Percentiles rank a stretch among this genome's conserved stretches.
Evolutionary conservation across 164 flowering plant species (phyloP).

Genomic region (Magnolia kwangsiensis): DNA sequence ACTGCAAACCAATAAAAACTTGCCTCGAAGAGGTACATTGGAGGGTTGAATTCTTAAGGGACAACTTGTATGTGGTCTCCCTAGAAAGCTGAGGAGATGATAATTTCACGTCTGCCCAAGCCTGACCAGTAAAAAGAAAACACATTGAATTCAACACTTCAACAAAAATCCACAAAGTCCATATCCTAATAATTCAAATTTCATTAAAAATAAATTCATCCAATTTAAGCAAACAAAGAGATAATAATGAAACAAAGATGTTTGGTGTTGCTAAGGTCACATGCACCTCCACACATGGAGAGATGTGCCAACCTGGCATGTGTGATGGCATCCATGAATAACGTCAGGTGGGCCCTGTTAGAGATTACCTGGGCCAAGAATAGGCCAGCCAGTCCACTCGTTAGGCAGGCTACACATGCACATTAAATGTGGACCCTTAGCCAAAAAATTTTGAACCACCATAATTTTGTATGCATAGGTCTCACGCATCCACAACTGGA

Average conservation of each 20-base stretch:
- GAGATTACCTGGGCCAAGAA: not conserved
- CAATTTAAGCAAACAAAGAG: not conserved
- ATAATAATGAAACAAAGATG: not conserved
- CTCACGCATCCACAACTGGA: not conserved
- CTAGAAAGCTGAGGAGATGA: conserved; percentile 92
- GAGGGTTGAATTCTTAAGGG: conserved; percentile 53
- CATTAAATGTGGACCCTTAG: not conserved
- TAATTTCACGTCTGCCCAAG: conserved; percentile 85
- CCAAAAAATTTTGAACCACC: not conserved
- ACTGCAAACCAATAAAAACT: conserved; percentile 20
- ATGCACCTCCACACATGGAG: not conserved
- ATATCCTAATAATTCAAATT: not conserved
- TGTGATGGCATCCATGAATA: not conserved
- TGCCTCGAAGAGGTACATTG: conserved; percentile 70
- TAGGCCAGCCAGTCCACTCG: no score
- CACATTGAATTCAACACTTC: not conserved
- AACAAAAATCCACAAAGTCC: no score
- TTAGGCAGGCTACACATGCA: not conserved
- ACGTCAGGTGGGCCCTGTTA: not conserved
- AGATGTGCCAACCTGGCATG: not conserved
- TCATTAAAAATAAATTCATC: not conserved
- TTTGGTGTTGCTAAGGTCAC: no score
- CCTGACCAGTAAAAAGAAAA: conserved; percentile 29
- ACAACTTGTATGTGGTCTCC: conserved; percentile 73
- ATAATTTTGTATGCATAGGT: not conserved